These are phyloP conservation scores for Waltergamsia citrina DNA, from an alignment of 2,329 filamentous ascomycete genomes.

Conservation along the genomic window DNA sequence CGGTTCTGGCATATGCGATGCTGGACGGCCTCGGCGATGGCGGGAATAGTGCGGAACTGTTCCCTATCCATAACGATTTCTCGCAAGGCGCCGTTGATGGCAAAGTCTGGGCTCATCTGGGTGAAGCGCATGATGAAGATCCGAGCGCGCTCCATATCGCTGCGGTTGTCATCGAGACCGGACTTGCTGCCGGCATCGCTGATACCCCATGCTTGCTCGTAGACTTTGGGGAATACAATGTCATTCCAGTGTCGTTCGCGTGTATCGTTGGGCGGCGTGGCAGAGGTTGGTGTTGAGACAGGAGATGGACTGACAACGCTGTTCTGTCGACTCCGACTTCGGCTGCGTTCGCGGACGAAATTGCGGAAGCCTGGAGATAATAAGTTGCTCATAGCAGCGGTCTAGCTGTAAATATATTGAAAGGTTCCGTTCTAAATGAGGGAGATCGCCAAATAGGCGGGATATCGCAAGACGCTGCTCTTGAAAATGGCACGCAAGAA, in stretches of 20 bases:
- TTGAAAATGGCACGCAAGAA: too few relatives aligned
- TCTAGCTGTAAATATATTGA: too few relatives aligned
- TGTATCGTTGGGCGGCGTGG: background rate
- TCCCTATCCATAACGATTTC: slow-evolving; percentile 15
- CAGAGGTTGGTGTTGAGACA: background rate
- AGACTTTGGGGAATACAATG: slow-evolving; percentile 4
- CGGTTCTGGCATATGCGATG: slow-evolving; percentile 14
- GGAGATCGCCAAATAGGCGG: too few relatives aligned
- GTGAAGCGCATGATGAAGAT: slow-evolving; percentile 18
- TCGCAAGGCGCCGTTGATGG: slow-evolving; percentile 12
- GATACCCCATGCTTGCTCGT: slow-evolving; percentile 5
- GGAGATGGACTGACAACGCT: too few relatives aligned
- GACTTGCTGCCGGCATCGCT: background rate
- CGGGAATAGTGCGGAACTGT: slow-evolving; percentile 12
- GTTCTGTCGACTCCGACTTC: too few relatives aligned
- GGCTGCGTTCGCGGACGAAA: too few relatives aligned
- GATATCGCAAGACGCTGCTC: too few relatives aligned
- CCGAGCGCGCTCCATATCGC: slow-evolving; percentile 13
- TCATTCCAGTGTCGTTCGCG: background rate
- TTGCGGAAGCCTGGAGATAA: too few relatives aligned
- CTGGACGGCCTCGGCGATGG: slow-evolving; percentile 17
- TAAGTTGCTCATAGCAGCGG: too few relatives aligned
- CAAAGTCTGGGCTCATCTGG: slow-evolving; percentile 13
- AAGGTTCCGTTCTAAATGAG: too few relatives aligned
- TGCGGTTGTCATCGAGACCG: background rate